Evolutionary conservation across 148 eudicot genomes (phyloP), one percentile per base, ranked within the genome.

Genomic region (Spergularia bocconei): DNA sequence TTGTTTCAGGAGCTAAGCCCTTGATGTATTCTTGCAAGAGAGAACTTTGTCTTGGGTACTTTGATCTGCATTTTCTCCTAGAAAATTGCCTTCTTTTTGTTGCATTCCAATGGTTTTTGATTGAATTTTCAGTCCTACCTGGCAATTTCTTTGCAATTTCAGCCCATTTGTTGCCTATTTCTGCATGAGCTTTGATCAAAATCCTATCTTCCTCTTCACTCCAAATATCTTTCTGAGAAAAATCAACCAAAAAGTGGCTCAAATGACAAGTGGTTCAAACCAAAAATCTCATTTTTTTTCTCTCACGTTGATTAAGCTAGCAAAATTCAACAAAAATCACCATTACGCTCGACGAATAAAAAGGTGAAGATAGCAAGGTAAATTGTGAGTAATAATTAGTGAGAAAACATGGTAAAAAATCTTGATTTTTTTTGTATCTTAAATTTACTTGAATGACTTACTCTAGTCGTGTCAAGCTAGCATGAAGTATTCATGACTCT

Each of bases 61-160:
- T 90, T 71, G 91, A 73, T 33, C 89, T 82, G 73, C 88, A 86
- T 71, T 86, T 89, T 73, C 93, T 79, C 69, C 76, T 82, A 0
- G 93, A 79, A 68, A 82, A 86, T 77, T 93, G 98, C 77, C 89
- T 84, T 79, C 98, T 88, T 56, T 91, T 93, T 6, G 98, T 91
- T 0, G 96, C 98, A 36, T 91, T 91, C 98, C 98, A 93, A 63
- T 93, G 98, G 84, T 93, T 93, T 80, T 93, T 93, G 59, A 91
- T 88, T 3, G 98, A 86, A 77, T 93, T 93, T 66, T 93, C 98
- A 0, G 98, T 93, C 58, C 98, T 87, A 41, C 96, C 96, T 0
- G 90, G 84, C 0, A 93, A 75, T 9, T 77, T 85, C 73, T 91
- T 93, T 1, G 98, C 98, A 4, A 93, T 93, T 77, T 90, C 96